These are phyloP conservation scores for Didymella arachidicola DNA, from an alignment of 2,329 filamentous ascomycete species.

Conservation along the genomic window DNA sequence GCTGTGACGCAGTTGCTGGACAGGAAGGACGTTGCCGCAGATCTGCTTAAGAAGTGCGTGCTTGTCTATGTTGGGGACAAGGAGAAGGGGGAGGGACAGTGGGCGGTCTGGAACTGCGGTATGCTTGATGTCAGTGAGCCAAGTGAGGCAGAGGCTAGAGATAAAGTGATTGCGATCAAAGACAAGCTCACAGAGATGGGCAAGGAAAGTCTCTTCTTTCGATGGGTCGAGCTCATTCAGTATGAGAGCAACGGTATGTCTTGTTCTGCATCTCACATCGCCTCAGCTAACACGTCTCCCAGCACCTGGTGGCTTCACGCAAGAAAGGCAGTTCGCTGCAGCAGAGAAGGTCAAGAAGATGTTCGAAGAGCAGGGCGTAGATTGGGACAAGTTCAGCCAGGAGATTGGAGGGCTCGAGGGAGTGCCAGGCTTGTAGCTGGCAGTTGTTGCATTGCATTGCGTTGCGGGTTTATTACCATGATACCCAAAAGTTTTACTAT, in stretches of 20 bases:
- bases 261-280: neutral
- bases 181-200: constrained; percentile 76
- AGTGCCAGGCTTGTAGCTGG: constrained; percentile 55
- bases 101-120: constrained; percentile 72
- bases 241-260: constrained; percentile 71
- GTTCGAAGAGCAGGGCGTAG: constrained; percentile 76
- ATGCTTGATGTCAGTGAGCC: constrained; percentile 55
- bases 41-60: constrained; percentile 75
- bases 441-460: constrained; percentile 13
- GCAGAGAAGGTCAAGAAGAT: constrained; percentile 77
- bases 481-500: constrained; percentile 16
- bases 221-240: constrained; percentile 92
- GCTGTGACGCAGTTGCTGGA: constrained; percentile 74
- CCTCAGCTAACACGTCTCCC: neutral
- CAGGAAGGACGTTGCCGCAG: constrained; percentile 63
- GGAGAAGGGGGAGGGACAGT: constrained; percentile 63
- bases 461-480: constrained; percentile 14
- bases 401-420: constrained; percentile 70
- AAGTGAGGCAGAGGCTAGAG: constrained; percentile 67
- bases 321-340: constrained; percentile 74
- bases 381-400: constrained; percentile 82
- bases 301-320: constrained; percentile 78
- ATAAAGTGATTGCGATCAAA: constrained; percentile 82
- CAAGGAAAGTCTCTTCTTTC: constrained; percentile 89
- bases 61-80: constrained; percentile 48